Percentiles rank a stretch among this genome's conserved stretches.
Evolutionary conservation across 2,329 filamentous ascomycete genomes (phyloP).

Genomic region (Pestalotiopsis fici): DNA sequence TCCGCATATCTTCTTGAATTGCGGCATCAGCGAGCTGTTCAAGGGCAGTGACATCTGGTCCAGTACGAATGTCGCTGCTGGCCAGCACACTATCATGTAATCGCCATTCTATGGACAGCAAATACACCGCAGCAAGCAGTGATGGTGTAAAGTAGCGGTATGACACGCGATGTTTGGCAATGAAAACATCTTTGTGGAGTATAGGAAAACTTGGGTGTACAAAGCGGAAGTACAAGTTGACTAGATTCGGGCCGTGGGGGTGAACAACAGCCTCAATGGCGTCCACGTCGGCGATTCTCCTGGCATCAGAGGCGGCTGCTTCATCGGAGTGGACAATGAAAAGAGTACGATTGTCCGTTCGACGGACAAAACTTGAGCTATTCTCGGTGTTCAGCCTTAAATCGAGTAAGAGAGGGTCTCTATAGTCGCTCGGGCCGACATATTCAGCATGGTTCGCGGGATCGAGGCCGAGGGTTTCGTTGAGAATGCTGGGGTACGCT

Average conservation of each 20-base stretch:
- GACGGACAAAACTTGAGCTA: not conserved
- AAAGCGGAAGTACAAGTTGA: slow-evolving; percentile 64
- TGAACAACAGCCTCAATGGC: slow-evolving; percentile 60
- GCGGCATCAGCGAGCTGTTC: slow-evolving; percentile 32
- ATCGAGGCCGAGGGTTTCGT: not conserved
- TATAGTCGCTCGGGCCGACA: not conserved
- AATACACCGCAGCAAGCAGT: slow-evolving; percentile 55
- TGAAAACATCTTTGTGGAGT: slow-evolving; percentile 54
- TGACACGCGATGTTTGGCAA: slow-evolving; percentile 51
- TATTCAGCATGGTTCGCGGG: not conserved
- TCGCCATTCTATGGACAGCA: slow-evolving; percentile 57
- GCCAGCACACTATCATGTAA: slow-evolving; percentile 48
- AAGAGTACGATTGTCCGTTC: not conserved
- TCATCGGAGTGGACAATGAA: not conserved
- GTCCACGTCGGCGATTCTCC: not conserved
- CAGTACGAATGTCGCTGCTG: slow-evolving; percentile 21
- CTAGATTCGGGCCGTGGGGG: slow-evolving; percentile 58
- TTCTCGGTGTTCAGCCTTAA: too few species aligned
- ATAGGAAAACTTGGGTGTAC: slow-evolving; percentile 50
- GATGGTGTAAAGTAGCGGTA: slow-evolving; percentile 53
- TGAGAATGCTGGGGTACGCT: not conserved
- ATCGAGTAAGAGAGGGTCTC: not conserved
- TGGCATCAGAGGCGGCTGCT: not conserved
- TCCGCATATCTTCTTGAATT: slow-evolving; percentile 33
- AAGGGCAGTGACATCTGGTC: slow-evolving; percentile 34